phyloP scores from a whole-genome alignment of 2,329 filamentous ascomycete genomes.

The Xylariomycetidae sp. region DNA sequence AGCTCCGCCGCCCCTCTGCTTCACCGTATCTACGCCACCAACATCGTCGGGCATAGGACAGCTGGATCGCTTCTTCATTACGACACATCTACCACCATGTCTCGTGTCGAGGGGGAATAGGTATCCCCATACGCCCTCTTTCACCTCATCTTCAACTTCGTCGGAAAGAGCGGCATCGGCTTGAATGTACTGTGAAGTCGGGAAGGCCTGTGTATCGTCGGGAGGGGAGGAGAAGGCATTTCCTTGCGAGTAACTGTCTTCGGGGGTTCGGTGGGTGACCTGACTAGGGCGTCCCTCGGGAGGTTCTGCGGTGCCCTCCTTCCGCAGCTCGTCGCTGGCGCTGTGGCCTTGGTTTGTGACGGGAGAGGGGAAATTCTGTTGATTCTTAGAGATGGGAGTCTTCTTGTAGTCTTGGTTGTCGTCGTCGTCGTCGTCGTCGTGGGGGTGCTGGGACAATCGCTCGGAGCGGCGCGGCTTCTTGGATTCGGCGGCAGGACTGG shows the following conservation, averaged over 20 bases:
- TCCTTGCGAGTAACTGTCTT: conserved; percentile 40
- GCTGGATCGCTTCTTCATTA: conserved; percentile 68
- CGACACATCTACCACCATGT: conserved; percentile 61
- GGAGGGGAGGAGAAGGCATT: conserved; percentile 56
- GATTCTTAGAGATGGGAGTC: conserved; percentile 54
- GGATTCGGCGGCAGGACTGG: conserved; percentile 53
- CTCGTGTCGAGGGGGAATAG: conserved; percentile 74
- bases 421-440: conserved; percentile 27
- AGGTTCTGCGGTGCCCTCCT: conserved; percentile 69
- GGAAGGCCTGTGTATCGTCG: conserved; percentile 55
- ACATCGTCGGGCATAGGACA: conserved; percentile 58
- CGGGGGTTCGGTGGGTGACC: conserved; percentile 44
- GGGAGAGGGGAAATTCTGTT: conserved; percentile 74
- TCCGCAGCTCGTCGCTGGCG: conserved; percentile 48
- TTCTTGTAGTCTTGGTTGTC: conserved; percentile 36
- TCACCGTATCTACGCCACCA: conserved; percentile 32
- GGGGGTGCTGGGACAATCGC: conserved; percentile 55
- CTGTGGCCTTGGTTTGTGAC: conserved; percentile 58
- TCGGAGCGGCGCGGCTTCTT: conserved; percentile 84
- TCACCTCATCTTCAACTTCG: conserved; percentile 77
- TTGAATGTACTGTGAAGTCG: conserved; percentile 69
- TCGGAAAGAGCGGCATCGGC: conserved; percentile 68
- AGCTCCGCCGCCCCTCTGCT: conserved; percentile 39
- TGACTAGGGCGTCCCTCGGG: conserved; percentile 56
- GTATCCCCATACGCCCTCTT: conserved; percentile 93